Evolutionary conservation across 306 rosid species (phyloP), one percentile per base, ranked within the genome.

Genomic region (Albizia julibrissin): DNA sequence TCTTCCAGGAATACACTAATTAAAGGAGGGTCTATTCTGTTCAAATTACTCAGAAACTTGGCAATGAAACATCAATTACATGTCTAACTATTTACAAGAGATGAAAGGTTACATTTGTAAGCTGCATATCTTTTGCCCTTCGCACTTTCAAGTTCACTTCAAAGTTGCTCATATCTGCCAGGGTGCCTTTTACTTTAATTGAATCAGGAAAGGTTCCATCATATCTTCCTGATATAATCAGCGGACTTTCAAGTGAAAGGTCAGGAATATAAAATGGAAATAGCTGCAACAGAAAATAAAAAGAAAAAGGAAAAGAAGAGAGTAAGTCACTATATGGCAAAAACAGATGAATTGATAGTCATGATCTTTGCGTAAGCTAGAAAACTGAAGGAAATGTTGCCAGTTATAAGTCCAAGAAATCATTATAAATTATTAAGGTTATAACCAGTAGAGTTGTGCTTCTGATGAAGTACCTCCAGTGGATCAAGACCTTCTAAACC

Each of bases 141-240:
- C 80, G 89, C 70, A 89, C 90, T 83, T 89, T 85, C 83, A 95
- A 87, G 80, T 91, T 91, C 42, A 89, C 68, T 39, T n/a, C 84
- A 37, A 88, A 92, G 79, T 84, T 82, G 85, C 87, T 90, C 92
- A 68, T 88, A 85, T 95, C 94, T 43, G 97, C 92, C 85, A 87
- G 82, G 82, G 86, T 91, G 77, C 99, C 98, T 46, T 85, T 79
- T 47, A 92, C 88, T 88, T 87, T 86, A 58, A 95, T 64, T 27
- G 79, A 74, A 37, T 86, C 86, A 9, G 99, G 97, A 86, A 95
- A 86, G 58, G 81, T 76, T 84, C 99, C 97, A 78, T 86, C 86
- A 71, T 87, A 95, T 93, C 98, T 89, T 77, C 98, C 99, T 29
- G 99, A 93, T 84, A 95, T 59, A 47, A 95, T 88, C 87, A 95